A percentile compares a stretch with the other conserved stretches of the same genome.
These are phyloP conservation scores for Pouteria glomerata DNA, from an alignment of 148 eudicot species.

Conservation along the genomic window DNA sequence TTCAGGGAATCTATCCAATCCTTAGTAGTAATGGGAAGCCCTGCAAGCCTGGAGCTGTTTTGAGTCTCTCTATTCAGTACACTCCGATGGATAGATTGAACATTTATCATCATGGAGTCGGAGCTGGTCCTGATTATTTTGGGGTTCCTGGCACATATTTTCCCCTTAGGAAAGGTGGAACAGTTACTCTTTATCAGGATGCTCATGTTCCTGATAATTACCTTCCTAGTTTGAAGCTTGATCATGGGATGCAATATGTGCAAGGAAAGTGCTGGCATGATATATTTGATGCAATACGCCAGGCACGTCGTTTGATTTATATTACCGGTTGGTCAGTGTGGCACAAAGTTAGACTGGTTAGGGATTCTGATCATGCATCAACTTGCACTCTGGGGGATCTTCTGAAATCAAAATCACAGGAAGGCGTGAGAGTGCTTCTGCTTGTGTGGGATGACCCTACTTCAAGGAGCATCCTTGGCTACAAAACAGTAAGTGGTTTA, in stretches of 20 bases:
- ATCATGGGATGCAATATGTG: conserved; percentile 49
- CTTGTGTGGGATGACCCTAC: conserved; percentile 98
- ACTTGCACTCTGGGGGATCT: conserved; percentile 69
- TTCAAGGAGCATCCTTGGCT: conserved; percentile 88
- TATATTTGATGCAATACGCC: conserved; percentile 72
- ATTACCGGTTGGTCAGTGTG: conserved; percentile 98
- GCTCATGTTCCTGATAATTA: conserved; percentile 84
- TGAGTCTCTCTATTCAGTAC: conserved; percentile 64
- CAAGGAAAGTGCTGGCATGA: conserved; percentile 94
- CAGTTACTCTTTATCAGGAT: conserved; percentile 84
- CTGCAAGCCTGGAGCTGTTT: conserved; percentile 78
- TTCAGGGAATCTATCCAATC: conserved; percentile 68
- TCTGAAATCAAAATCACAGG: conserved; percentile 80
- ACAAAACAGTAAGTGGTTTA: conserved; percentile 61
- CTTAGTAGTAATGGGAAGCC: conserved; percentile 58
- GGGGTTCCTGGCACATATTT: conserved; percentile 84
- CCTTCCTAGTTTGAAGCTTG: conserved; percentile 62
- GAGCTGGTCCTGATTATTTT: conserved; percentile 72
- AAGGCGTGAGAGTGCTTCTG: conserved; percentile 93
- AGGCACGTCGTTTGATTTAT: conserved; percentile 69
- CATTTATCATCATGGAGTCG: conserved; percentile 71
- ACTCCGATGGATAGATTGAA: conserved; percentile 58
- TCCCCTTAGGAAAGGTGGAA: conserved; percentile 88
- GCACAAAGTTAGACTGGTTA: conserved; percentile 72
- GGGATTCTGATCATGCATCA: conserved; percentile 43